These are phyloP conservation scores for Geum urbanum DNA, from an alignment of 306 rosid genomes.

Conservation along the genomic window DNA sequence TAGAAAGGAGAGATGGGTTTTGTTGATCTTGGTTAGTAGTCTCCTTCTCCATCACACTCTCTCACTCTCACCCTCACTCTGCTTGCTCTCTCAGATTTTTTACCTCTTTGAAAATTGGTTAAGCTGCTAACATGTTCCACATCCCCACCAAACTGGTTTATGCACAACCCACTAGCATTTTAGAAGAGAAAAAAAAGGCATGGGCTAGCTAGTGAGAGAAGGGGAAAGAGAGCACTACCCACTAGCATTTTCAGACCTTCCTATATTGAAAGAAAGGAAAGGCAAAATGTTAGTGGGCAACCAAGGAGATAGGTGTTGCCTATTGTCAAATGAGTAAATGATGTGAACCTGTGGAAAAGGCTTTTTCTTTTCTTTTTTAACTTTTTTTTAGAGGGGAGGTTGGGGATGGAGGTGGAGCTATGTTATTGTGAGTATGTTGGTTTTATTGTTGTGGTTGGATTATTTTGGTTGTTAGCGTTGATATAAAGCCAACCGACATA, in stretches of 20 bases:
- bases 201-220: constrained; percentile 22
- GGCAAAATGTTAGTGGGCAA: constrained; percentile 41
- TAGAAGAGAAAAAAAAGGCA: constrained; percentile 24
- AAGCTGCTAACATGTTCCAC: constrained; percentile 64
- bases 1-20: constrained; percentile 47
- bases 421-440: constrained; percentile 38
- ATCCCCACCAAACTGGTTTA: constrained; percentile 10
- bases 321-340: constrained; percentile 67
- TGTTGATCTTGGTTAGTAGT: constrained; percentile 33
- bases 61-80: not conserved
- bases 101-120: constrained; percentile 28
- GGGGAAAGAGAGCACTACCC: constrained; percentile 2
- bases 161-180: constrained; percentile 71
- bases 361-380: constrained; percentile 20
- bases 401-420: constrained; percentile 14
- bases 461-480: constrained; percentile 86
- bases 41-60: constrained; percentile 52
- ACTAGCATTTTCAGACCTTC: not conserved
- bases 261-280: not conserved
- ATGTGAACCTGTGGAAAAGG: constrained; percentile 36
- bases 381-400: not conserved
- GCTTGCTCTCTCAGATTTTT: constrained; percentile 16
- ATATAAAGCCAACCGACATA: constrained; percentile 71
- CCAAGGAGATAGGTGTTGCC: constrained; percentile 28
- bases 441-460: constrained; percentile 40